Evolutionary conservation across 2,329 filamentous ascomycete genomes (phyloP), one percentile per base, ranked within the genome.

Genomic region (Ophiostoma angusticollis): DNA sequence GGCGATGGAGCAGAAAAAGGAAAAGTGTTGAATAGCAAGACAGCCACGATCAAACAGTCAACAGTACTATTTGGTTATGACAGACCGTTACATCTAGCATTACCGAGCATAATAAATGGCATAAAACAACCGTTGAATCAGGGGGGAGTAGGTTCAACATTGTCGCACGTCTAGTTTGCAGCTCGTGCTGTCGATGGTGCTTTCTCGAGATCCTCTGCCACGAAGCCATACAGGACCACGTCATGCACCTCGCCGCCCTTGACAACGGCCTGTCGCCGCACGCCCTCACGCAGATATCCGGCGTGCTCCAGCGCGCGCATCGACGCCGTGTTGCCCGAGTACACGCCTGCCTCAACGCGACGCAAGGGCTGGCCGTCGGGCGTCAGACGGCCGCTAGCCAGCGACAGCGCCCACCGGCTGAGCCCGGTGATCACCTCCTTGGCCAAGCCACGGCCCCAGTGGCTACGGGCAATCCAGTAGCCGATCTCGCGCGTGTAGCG

Each of bases 401-500:
- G 16, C 9, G 37, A 30, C 16, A 72, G 69, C 3, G 58, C 54
- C 65, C 67, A 72, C 18, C 46, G 49, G 13, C 53, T 48, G 35
- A 70, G 60, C 1, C 45, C 64, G 3, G 22, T 33, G 3, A 59
- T 41, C 12, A 59, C 64, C 45, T 62, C 64, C 1, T 56, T 61
- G 40, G 56, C 59, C 40, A 66, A 58, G 1, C 69, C 68, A 22
- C 55, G 57, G 1, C 67, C 64, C 68, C 67, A 68, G 34, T 56
- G 52, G 9, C 52, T 46, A 27, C 53, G 54, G 1, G 55, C 60
- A 18, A 67, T 28, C 59, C 62, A 70, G 54, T 72, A 73, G 5
- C 68, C 69, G 1, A 72, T 6, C 53, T 71, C 65, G 49, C 59
- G 58, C 4, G 59, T 64, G 34, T 58, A 55, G 45, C 56, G 58